phyloP scores from a whole-genome alignment of 306 rosid genomes.

The Arachis hypogaea region DNA sequence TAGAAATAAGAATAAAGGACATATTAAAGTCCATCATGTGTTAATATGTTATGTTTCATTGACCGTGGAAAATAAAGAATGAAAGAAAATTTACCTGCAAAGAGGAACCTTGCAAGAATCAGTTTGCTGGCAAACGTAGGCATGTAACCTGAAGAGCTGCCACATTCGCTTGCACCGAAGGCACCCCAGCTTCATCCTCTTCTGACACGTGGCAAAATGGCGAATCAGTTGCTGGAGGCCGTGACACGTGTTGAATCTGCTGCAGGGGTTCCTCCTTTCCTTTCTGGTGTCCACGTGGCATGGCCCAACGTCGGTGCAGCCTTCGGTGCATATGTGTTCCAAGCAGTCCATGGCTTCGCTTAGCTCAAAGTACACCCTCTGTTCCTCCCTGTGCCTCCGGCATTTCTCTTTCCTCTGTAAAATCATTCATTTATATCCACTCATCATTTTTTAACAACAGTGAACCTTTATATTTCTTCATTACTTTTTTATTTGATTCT shows the following conservation, averaged over 20 bases:
- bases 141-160: slow-evolving; percentile 87
- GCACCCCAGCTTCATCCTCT: slow-evolving; percentile 66
- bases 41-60: background rate
- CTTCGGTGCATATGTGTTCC: slow-evolving; percentile 91
- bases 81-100: slow-evolving; percentile 59
- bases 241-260: slow-evolving; percentile 68
- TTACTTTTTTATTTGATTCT: no score
- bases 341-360: slow-evolving; percentile 96
- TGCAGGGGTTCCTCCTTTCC: slow-evolving; percentile 61
- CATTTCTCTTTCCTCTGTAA: slow-evolving; percentile 75
- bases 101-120: slow-evolving; percentile 90
- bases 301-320: slow-evolving; percentile 83
- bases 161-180: slow-evolving; percentile 88
- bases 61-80: background rate
- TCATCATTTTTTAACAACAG: background rate
- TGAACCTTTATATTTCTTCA: no score
- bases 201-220: slow-evolving; percentile 74
- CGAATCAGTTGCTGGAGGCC: slow-evolving; percentile 71
- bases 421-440: background rate
- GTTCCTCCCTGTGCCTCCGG: slow-evolving; percentile 60
- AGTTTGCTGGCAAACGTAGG: slow-evolving; percentile 65
- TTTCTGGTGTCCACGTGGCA: slow-evolving; percentile 49
- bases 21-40: background rate
- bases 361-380: slow-evolving; percentile 60
- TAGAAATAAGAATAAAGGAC: background rate